phyloP scores from a whole-genome alignment of 139 green algal species.

The Chlorella ohadii region DNA sequence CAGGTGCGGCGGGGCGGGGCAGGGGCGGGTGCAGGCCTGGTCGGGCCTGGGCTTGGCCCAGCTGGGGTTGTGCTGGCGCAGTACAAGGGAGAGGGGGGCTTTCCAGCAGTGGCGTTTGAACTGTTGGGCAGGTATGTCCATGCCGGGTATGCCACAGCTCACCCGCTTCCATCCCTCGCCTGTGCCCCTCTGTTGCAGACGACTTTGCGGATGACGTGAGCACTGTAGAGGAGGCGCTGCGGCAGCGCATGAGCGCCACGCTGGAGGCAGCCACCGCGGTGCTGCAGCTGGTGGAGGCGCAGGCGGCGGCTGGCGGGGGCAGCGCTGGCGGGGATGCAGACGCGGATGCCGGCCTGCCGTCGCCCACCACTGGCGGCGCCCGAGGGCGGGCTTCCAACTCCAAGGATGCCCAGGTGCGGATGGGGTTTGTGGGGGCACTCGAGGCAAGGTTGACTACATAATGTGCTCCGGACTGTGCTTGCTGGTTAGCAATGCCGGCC shows the following conservation, averaged over 20 bases:
- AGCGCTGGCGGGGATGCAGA: background rate
- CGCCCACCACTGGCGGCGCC: background rate
- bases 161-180: no score
- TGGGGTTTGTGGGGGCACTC: no score
- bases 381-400: background rate
- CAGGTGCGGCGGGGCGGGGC: background rate
- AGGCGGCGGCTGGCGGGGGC: background rate
- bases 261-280: constrained; percentile 22
- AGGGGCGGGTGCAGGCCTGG: no score
- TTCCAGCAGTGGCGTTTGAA: no score
- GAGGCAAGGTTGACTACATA: no score
- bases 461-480: no score
- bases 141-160: no score
- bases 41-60: no score
- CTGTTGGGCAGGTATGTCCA: no score
- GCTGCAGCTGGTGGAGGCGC: constrained; percentile 24
- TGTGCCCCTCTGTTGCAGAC: constrained; percentile 1
- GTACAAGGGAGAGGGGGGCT: no score
- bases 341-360: background rate
- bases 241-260: constrained; percentile 41
- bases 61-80: no score
- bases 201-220: constrained; percentile 31
- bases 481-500: no score
- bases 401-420: constrained; percentile 12
- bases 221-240: constrained; percentile 18